Evolutionary conservation across 192 early-diverging fungal genomes (phyloP), one percentile per base, ranked within the genome.

Genomic region (Coemansia sp.): DNA sequence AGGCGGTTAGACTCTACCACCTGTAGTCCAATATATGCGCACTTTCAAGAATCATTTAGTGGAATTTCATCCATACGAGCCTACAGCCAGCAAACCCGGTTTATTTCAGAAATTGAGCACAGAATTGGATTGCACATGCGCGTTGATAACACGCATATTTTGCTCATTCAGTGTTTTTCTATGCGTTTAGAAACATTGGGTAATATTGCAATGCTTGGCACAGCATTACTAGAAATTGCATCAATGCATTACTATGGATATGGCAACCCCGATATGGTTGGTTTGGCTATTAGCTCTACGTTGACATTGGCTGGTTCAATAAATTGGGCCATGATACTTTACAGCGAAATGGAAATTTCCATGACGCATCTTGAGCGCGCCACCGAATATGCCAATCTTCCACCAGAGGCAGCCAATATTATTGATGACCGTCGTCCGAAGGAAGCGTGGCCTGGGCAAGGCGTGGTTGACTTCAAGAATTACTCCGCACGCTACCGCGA

Each of bases 51-150:
- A 60, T 85, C 91, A 0, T 71, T 95, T 28, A 85, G 76, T 24
- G 96, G 96, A 0, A 58, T 94, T 7, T 80, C 92, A 0, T 93
- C 92, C 0, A 94, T 98, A 61, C 85, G 94, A 23, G 94, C 94
- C 0, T 98, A 94, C 71, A 60, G 83, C 55, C 93, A 88, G 60
- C 88, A 97, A 64, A 48, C 76, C 0, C 89, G 93, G 24, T 98
- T 97, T 61, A 76, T 89, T 6, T 62, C 56, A 5, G 75, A 76
- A 18, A 96, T 91, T 62, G 87, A 89, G 65, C 56, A 62, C 24
- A 71, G 78, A 49, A 72, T 93, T 1, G 90, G 94, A 59, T 65
- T 65, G n/a, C 92, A 94, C 82, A 94, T 90, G 48, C 78, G 85
- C n/a, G 88, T 92, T 2, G 92, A 91, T 64, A 93, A 88, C 65